A percentile compares a stretch with the other conserved stretches of the same genome.
These are phyloP conservation scores for Sugiyamaella qingdaonensis DNA, from an alignment of 805 yeast species.

Conservation along the genomic window DNA sequence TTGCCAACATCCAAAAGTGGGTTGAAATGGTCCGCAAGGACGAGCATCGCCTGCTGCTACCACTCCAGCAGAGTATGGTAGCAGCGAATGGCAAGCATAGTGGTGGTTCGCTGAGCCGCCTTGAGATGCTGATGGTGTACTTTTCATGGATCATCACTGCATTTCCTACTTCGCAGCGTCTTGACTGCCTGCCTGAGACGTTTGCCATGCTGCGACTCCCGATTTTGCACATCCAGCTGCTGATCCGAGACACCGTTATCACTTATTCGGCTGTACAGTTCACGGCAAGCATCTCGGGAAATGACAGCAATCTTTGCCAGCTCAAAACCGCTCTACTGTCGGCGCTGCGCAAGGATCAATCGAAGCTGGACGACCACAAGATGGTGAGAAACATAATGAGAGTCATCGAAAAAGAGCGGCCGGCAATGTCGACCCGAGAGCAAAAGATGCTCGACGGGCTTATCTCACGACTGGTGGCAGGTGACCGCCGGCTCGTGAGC, in stretches of 20 bases:
- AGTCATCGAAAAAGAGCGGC: slow-evolving; percentile 18
- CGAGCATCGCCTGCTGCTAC: background rate
- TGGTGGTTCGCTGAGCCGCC: slow-evolving; percentile 2
- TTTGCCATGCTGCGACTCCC: slow-evolving; percentile 18
- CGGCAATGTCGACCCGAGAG: slow-evolving; percentile 15
- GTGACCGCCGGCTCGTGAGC: background rate
- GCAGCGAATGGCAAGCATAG: background rate
- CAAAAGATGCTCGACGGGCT: slow-evolving; percentile 17
- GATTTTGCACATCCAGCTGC: slow-evolving; percentile 13
- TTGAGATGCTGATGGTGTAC: slow-evolving; percentile 11
- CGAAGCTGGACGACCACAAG: background rate
- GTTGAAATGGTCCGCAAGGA: slow-evolving; percentile 9
- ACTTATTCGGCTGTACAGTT: slow-evolving; percentile 18
- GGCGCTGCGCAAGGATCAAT: slow-evolving; percentile 9
- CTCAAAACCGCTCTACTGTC: slow-evolving; percentile 14
- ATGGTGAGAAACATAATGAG: background rate
- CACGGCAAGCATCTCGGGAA: slow-evolving; percentile 13
- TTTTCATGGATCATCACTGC: slow-evolving; percentile 7
- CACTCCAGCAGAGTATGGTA: background rate
- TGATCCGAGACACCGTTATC: slow-evolving; percentile 18
- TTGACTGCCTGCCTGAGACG: slow-evolving; percentile 19
- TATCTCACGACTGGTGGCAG: slow-evolving; percentile 6
- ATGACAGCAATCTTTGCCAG: slow-evolving; percentile 12
- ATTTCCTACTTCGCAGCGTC: slow-evolving; percentile 8
- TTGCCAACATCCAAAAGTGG: slow-evolving; percentile 12